phyloP scores from a whole-genome alignment of 2,329 filamentous ascomycete species.

The Tolypocladium inflatum region DNA sequence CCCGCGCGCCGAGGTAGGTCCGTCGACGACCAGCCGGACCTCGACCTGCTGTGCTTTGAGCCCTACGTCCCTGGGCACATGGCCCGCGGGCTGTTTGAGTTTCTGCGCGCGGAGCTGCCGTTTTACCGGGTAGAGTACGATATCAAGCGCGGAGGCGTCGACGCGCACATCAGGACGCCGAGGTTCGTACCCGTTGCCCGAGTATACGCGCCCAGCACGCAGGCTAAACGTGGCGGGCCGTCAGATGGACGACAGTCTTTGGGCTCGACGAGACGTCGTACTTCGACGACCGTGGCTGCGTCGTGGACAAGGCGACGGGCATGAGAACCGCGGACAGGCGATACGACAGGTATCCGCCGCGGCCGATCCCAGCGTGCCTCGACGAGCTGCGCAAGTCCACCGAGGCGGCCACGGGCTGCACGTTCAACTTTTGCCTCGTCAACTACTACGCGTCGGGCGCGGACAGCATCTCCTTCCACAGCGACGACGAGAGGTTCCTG shows the following conservation, averaged over 20 bases:
- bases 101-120: conserved; percentile 60
- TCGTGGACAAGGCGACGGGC: conserved; percentile 34
- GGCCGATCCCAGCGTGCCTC: conserved; percentile 63
- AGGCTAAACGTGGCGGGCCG: not conserved
- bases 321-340: conserved; percentile 39
- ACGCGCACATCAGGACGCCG: conserved; percentile 50
- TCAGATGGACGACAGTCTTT: conserved; percentile 44
- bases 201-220: too few species aligned
- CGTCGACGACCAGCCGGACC: conserved; percentile 58
- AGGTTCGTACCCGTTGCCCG: conserved; percentile 19
- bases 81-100: conserved; percentile 54
- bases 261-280: conserved; percentile 51
- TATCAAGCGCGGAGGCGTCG: conserved; percentile 54
- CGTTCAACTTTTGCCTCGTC: conserved; percentile 71
- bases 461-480: conserved; percentile 73
- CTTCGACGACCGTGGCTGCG: conserved; percentile 37
- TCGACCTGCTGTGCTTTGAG: conserved; percentile 68
- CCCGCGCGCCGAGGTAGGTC: conserved; percentile 42
- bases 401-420: conserved; percentile 55
- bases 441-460: conserved; percentile 74
- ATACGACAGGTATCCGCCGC: conserved; percentile 46
- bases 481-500: conserved; percentile 71
- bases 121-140: conserved; percentile 70
- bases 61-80: conserved; percentile 55
- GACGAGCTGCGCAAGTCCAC: conserved; percentile 52